Evolutionary conservation across 805 yeast species (phyloP), one percentile per base, ranked within the genome.

Genomic region (Metschnikowia lochheadii): DNA sequence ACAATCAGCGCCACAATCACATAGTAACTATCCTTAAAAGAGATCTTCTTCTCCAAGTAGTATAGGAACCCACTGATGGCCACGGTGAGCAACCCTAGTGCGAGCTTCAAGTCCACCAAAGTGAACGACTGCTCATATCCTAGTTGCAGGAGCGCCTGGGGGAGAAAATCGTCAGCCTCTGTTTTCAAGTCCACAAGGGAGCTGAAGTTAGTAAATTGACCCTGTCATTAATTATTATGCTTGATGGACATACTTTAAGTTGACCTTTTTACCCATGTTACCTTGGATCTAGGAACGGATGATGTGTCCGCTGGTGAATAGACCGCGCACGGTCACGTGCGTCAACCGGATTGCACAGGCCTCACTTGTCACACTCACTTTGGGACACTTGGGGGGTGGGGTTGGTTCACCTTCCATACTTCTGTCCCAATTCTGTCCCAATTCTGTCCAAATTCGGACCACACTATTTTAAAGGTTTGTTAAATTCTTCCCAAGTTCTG

Each of bases 121-220:
- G 54, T 55, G 56, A 80, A 81, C 26, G 78, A 71, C 58, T 81
- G 81, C 11, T 64, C 63, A 55, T 69, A 81, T 3, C 81, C 82
- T 11, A 80, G 60, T 36, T 66, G 66, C 32, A 68, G 68, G 48
- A 81, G 60, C 0, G 70, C 68, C 2, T 61, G 60, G 5, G 78
- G 63, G 33, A 81, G 65, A 34, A 70, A 70, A 13, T 80, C 84
- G 59, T 81, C 85, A 14, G 75, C 65, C 36, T 78, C 76, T 17
- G 68, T 70, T 53, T 79, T 75, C 56, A 81, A 67, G 3, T 79
- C 81, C 13, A 63, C 58, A 4, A 73, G 72, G 0, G 84, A 79
- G 59, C 80, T 71, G 46, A 3, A n/a, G 49, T 51, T 51, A 51
- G 57, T 49, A 46, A 32, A 39, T 33, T 31, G 41, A 39, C 3